Conservation (phyloP, 2,329 filamentous ascomycete genomes). For the Orbilia javanica region DNA sequence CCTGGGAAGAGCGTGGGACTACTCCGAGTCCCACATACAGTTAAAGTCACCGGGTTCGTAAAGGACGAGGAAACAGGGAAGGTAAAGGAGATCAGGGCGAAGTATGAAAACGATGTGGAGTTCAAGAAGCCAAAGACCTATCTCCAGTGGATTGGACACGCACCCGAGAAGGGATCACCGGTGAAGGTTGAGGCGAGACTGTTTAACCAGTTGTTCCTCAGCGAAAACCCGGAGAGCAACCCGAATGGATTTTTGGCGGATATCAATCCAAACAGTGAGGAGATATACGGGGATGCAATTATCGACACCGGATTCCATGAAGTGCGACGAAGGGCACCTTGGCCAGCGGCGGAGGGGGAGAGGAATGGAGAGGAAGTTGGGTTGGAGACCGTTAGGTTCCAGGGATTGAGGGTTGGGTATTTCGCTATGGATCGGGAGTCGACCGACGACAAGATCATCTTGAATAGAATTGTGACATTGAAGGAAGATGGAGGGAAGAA, state of each 20-base stretch:
- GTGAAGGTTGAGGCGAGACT: constrained; percentile 79
- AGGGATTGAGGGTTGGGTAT: constrained; percentile 89
- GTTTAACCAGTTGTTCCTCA: constrained; percentile 87
- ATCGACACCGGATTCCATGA: constrained; percentile 87
- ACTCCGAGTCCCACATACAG: constrained; percentile 77
- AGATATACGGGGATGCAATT: constrained; percentile 81
- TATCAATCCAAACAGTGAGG: constrained; percentile 85
- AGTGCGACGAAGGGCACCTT: constrained; percentile 78
- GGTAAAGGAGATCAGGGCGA: constrained; percentile 76
- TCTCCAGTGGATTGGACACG: constrained; percentile 89
- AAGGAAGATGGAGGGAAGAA: constrained; percentile 86
- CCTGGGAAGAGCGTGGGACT: constrained; percentile 81
- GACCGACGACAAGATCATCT: constrained; percentile 80
- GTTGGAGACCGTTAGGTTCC: constrained; percentile 85
- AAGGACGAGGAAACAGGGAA: constrained; percentile 75
- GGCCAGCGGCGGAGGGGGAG: constrained; percentile 83
- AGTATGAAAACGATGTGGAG: constrained; percentile 78
- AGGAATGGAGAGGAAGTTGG: constrained; percentile 73
- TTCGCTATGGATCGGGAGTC: constrained; percentile 85
- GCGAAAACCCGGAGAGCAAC: constrained; percentile 81
- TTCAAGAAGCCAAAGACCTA: constrained; percentile 77
- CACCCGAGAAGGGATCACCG: constrained; percentile 72
- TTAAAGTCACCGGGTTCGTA: constrained; percentile 76
- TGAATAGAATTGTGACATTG: constrained; percentile 91
- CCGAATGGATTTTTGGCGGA: constrained; percentile 85